These are phyloP conservation scores for Candida ulmi DNA, from an alignment of 805 yeast genomes.

Conservation along the genomic window DNA sequence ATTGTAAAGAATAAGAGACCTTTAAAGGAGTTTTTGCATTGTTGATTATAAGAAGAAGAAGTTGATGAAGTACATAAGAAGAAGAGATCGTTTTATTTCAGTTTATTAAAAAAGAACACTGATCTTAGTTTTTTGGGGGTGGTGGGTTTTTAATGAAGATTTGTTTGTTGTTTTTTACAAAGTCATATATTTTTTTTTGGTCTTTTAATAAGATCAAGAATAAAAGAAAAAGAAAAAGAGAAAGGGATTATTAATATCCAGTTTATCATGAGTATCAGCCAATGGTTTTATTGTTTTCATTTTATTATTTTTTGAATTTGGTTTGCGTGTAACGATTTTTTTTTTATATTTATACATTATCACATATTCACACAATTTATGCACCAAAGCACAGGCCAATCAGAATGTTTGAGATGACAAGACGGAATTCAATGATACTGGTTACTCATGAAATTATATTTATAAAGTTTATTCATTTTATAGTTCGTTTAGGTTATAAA, in stretches of 20 bases:
- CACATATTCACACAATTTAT: not conserved
- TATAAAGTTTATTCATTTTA: constrained; percentile 1
- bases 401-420: not conserved
- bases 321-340: not conserved
- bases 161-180: not conserved
- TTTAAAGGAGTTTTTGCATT: too few species aligned
- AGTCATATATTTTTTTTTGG: not conserved
- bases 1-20: too few species aligned
- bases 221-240: not conserved
- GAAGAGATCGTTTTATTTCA: not conserved
- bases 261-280: too few species aligned
- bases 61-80: not conserved
- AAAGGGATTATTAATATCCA: too few species aligned
- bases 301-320: not conserved
- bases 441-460: not conserved
- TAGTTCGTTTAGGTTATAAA: not conserved
- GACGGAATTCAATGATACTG: not conserved
- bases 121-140: too few species aligned
- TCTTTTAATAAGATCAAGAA: not conserved
- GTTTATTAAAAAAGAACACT: not conserved
- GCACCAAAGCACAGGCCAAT: not conserved
- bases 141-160: not conserved
- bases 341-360: not conserved
- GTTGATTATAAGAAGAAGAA: not conserved
- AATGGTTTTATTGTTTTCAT: too few species aligned